Base-by-base conservation (phyloP, 768 basidiomycete genomes). In the Pleurotus sapidus region DNA sequence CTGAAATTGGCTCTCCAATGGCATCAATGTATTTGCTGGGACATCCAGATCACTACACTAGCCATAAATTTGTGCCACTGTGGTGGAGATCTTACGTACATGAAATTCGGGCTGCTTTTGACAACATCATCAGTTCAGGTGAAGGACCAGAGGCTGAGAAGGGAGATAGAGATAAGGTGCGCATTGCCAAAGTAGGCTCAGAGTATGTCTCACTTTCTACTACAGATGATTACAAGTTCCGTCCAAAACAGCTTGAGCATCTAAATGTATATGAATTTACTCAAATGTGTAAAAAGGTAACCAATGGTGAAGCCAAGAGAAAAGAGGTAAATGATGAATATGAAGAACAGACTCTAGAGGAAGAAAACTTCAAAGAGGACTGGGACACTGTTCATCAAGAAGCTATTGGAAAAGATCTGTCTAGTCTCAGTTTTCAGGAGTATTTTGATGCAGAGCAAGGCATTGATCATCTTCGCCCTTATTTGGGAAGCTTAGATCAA, bases 1-100 rank as follows among this genome's bases (percentile, higher is more conserved):
- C 64, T 46, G 72, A 73, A 59, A 67, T 72, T 25, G 73, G 73
- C 6, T 58, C 59, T 37, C 74, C 72, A 0, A 68, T 74, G 68
- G 64, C 63, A 0, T 65, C 59, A 24, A 39, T 69, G 53, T 72
- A 74, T 57, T 34, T 75, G 3, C 48, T 73, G 1, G 68, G 66
- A 2, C 56, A 66, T 61, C 71, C 70, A 3, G 74, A 75, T 60
- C 70, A 72, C 43, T 74, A 73, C 47, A 68, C 64, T 0, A 69
- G 57, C 51, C 65, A 69, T 43, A 49, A 30, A 18, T 75, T 70
- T 57, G 57, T 62, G 1, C 39, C 62, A 7, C 70, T 73, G 34
- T 66, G 59, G 37, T 75, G 72, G 74, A 54, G 61, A 46, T 4
- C 39, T 3, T 69, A 57, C 56, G 63, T 67, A 0, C 34, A 34